Evolutionary conservation across 2,329 filamentous ascomycete species (phyloP).

Genomic region (Exophiala alcalophila): DNA sequence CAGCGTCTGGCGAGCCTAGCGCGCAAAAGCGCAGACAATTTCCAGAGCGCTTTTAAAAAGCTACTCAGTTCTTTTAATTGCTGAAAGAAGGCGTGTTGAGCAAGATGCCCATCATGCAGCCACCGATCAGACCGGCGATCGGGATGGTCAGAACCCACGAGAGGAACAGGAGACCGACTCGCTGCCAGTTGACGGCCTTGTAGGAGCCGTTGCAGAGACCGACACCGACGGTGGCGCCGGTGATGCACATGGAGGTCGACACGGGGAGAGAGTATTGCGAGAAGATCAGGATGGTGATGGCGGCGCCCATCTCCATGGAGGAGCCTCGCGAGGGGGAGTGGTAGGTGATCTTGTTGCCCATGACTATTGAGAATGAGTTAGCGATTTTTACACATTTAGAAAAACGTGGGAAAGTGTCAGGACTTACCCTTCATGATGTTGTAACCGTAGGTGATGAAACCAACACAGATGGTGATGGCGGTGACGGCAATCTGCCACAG

Average conservation of each 20-base stretch:
- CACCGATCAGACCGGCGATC: constrained; percentile 57
- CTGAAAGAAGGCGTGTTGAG: constrained; percentile 62
- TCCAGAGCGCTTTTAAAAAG: too few relatives aligned
- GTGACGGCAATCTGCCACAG: constrained; percentile 75
- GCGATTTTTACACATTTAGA: constrained; percentile 24
- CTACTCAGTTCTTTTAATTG: too few relatives aligned
- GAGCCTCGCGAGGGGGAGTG: constrained; percentile 59
- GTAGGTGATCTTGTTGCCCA: constrained; percentile 78
- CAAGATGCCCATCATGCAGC: constrained; percentile 51
- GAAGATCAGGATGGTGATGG: constrained; percentile 72
- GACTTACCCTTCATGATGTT: constrained; percentile 77
- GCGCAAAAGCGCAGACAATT: too few relatives aligned
- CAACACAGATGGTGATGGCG: constrained; percentile 60
- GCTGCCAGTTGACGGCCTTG: constrained; percentile 73
- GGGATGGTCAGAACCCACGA: constrained; percentile 67
- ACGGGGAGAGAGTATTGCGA: constrained; percentile 73
- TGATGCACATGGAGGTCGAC: constrained; percentile 77
- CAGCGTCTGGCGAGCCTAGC: too few relatives aligned
- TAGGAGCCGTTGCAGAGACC: constrained; percentile 71
- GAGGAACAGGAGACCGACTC: constrained; percentile 64
- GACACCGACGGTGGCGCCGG: constrained; percentile 73
- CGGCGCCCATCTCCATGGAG: constrained; percentile 78
- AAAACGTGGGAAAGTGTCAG: background rate
- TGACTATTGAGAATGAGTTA: constrained; percentile 51
- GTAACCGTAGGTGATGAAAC: constrained; percentile 72